Evolutionary conservation across 441 rosid genomes (phyloP).

Genomic region (Raphanus hybrid): DNA sequence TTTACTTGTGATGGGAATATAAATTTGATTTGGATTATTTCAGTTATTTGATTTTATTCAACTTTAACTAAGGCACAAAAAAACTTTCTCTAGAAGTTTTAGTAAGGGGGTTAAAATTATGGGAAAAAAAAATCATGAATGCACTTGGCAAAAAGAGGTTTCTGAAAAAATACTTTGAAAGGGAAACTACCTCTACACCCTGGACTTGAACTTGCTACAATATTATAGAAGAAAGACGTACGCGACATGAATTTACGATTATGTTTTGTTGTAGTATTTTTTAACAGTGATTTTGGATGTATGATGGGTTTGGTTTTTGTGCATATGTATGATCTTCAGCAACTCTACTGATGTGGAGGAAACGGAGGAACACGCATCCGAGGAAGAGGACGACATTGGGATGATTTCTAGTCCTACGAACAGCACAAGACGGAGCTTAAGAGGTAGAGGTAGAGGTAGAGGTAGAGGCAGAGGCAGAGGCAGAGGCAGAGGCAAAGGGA

Average conservation of each 20-base stretch:
- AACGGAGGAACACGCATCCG: conserved; percentile 4
- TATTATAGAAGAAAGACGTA: not conserved
- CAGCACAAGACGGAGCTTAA: conserved; percentile 46
- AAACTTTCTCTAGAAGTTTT: not conserved
- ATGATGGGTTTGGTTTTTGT: conserved; percentile 22
- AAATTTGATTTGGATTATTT: not conserved
- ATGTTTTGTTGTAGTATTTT: not conserved
- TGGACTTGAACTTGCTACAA: not conserved
- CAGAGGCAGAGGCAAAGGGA: conserved; percentile 20
- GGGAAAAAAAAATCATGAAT: no score
- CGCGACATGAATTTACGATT: not conserved
- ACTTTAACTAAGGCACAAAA: not conserved
- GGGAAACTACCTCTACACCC: not conserved
- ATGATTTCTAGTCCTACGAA: conserved; percentile 29
- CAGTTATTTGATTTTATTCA: not conserved
- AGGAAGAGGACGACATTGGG: conserved; percentile 22
- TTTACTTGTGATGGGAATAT: not conserved
- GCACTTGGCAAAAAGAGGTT: no score
- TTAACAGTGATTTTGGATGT: not conserved
- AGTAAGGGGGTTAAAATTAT: not conserved
- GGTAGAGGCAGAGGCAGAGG: conserved; percentile 21
- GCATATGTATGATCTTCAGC: conserved; percentile 27
- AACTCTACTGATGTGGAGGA: conserved; percentile 41
- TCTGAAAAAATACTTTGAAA: not conserved
- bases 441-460: not conserved